A percentile compares a stretch with the other conserved stretches of the same genome.
These are phyloP conservation scores for Croton laevigatus DNA, from an alignment of 441 rosid species.

Conservation along the genomic window DNA sequence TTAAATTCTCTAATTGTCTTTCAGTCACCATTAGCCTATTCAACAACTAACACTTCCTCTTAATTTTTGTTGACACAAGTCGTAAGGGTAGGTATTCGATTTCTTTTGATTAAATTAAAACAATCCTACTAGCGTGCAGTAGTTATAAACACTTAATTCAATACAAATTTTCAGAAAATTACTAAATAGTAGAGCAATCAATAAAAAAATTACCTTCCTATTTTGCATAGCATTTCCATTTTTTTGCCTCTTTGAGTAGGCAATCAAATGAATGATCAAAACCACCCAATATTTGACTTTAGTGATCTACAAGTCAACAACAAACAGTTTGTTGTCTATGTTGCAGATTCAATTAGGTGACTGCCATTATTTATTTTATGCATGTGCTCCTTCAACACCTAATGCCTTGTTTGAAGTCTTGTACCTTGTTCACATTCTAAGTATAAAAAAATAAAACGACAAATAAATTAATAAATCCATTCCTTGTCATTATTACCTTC, in stretches of 20 bases:
- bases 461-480: too few species aligned
- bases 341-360: background rate
- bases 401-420: slow-evolving; percentile 7
- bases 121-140: too few species aligned
- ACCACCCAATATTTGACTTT: slow-evolving; percentile 9
- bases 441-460: background rate
- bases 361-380: background rate
- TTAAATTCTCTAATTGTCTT: too few species aligned
- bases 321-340: background rate
- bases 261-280: background rate
- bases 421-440: slow-evolving; percentile 1
- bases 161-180: too few species aligned
- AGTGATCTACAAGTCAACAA: background rate
- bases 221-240: too few species aligned
- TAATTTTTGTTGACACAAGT: background rate
- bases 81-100: background rate
- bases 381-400: background rate
- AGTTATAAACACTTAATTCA: too few species aligned
- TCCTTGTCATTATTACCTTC: too few species aligned
- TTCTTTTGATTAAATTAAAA: too few species aligned
- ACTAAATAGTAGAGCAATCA: too few species aligned
- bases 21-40: too few species aligned
- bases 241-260: background rate
- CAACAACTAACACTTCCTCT: too few species aligned
- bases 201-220: too few species aligned